A percentile compares a stretch with the other conserved stretches of the same genome.
Evolutionary conservation across 1,139 yeast species (phyloP).

Genomic region (Casaregolazyma lundiana): DNA sequence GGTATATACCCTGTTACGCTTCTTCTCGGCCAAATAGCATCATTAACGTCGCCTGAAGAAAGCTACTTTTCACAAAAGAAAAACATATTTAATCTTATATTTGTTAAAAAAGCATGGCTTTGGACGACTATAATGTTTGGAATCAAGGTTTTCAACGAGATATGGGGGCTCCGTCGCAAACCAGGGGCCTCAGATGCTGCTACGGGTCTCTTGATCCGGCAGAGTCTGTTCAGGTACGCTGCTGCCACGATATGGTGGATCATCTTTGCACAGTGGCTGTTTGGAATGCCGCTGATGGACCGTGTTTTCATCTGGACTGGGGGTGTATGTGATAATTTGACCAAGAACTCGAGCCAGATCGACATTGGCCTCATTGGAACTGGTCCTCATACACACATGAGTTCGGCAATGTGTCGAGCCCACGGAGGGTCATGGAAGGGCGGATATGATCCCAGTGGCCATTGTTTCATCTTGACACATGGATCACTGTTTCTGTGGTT

Average conservation of each 20-base stretch:
- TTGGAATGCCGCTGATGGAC: constrained; percentile 89
- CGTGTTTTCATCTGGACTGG: constrained; percentile 74
- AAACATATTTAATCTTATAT: constrained; percentile 61
- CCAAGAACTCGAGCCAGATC: background rate
- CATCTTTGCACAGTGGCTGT: constrained; percentile 82
- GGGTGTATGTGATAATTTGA: constrained; percentile 54
- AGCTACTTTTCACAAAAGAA: constrained; percentile 53
- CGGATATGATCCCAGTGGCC: constrained; percentile 97
- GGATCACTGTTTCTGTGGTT: constrained; percentile 65
- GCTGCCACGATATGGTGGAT: constrained; percentile 74
- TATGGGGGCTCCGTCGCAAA: background rate
- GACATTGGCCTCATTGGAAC: constrained; percentile 6
- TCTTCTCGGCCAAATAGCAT: constrained; percentile 29
- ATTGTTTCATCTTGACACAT: constrained; percentile 73
- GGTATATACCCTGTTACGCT: constrained; percentile 29
- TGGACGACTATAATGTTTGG: constrained; percentile 59
- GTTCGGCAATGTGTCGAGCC: constrained; percentile 54
- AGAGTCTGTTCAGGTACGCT: constrained; percentile 33
- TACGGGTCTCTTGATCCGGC: constrained; percentile 13
- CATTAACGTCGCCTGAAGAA: constrained; percentile 19
- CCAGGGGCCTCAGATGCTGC: constrained; percentile 3
- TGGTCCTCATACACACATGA: constrained; percentile 13
- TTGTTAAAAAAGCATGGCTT: constrained; percentile 89
- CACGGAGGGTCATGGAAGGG: constrained; percentile 77
- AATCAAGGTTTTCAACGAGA: constrained; percentile 13